Conservation (phyloP, 2,329 filamentous ascomycete genomes). For the Botrytis elliptica region DNA sequence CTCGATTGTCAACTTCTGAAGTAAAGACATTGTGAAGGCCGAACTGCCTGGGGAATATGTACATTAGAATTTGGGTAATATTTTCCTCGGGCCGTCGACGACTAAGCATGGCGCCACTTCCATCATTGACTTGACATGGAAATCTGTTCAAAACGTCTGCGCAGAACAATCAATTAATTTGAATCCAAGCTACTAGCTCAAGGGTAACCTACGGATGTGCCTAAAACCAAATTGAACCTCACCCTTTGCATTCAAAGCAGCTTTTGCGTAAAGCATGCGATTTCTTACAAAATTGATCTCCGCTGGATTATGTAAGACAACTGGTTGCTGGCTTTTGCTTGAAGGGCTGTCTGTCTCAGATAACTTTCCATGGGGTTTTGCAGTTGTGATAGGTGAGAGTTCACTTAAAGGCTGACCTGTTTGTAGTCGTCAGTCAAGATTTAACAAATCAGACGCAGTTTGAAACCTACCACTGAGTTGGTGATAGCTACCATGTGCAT, state of each 20-base stretch:
- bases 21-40: constrained; percentile 90
- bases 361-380: not conserved
- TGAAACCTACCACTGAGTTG: constrained; percentile 70
- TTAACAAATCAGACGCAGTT: constrained; percentile 9
- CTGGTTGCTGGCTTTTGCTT: not conserved
- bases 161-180: constrained; percentile 28
- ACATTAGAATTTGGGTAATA: constrained; percentile 76
- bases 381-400: constrained; percentile 28
- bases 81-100: constrained; percentile 40
- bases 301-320: constrained; percentile 44
- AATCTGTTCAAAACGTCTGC: constrained; percentile 79
- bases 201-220: constrained; percentile 67
- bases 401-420: constrained; percentile 36
- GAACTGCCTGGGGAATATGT: constrained; percentile 92
- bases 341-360: not conserved
- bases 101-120: not conserved
- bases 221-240: constrained; percentile 71
- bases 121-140: constrained; percentile 34
- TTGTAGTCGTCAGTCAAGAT: constrained; percentile 21
- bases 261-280: constrained; percentile 81
- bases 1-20: constrained; percentile 59
- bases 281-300: constrained; percentile 74
- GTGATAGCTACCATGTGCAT: constrained; percentile 63
- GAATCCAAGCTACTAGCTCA: constrained; percentile 23
- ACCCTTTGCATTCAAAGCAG: constrained; percentile 67